phyloP scores from a whole-genome alignment of 2,329 filamentous ascomycete species.

The Talaromyces sp. region DNA sequence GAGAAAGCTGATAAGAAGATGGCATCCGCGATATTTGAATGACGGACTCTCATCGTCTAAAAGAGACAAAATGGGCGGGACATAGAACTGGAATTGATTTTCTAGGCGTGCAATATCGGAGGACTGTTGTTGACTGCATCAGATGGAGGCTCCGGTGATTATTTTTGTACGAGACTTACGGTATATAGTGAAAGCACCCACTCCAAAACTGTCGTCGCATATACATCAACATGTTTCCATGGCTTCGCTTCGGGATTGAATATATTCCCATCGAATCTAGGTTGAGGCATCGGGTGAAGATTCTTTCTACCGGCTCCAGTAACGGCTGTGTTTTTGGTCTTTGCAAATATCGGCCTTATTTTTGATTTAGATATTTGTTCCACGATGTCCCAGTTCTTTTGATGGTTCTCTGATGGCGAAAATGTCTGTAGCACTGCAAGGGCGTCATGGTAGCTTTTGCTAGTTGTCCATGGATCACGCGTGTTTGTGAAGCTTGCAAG shows the following conservation, averaged over 20 bases:
- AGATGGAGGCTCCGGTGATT: neutral
- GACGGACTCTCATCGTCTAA: constrained; percentile 37
- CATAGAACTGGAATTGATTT: constrained; percentile 40
- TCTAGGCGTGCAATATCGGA: constrained; percentile 30
- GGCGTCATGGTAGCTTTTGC: constrained; percentile 17
- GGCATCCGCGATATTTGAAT: constrained; percentile 37
- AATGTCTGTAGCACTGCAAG: constrained; percentile 16
- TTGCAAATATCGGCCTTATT: constrained; percentile 40
- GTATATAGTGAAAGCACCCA: constrained; percentile 34
- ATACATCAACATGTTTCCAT: constrained; percentile 34
- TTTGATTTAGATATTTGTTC: constrained; percentile 24
- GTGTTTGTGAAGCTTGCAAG: constrained; percentile 29
- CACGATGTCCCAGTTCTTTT: constrained; percentile 19
- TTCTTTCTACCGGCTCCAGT: constrained; percentile 42
- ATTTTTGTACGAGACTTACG: constrained; percentile 20
- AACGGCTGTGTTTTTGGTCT: constrained; percentile 37
- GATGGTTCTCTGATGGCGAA: neutral
- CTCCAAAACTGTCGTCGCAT: constrained; percentile 29
- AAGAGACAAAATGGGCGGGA: constrained; percentile 39
- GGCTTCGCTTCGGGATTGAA: constrained; percentile 35
- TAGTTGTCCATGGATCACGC: constrained; percentile 33
- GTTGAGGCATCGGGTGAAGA: constrained; percentile 32
- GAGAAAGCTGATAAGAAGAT: constrained; percentile 31
- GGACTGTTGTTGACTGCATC: constrained; percentile 13
- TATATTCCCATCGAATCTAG: constrained; percentile 31